Percentiles rank a stretch among this genome's conserved stretches.
These are phyloP conservation scores for Hysterangium stoloniferum DNA, from an alignment of 768 basidiomycete species.

Conservation along the genomic window DNA sequence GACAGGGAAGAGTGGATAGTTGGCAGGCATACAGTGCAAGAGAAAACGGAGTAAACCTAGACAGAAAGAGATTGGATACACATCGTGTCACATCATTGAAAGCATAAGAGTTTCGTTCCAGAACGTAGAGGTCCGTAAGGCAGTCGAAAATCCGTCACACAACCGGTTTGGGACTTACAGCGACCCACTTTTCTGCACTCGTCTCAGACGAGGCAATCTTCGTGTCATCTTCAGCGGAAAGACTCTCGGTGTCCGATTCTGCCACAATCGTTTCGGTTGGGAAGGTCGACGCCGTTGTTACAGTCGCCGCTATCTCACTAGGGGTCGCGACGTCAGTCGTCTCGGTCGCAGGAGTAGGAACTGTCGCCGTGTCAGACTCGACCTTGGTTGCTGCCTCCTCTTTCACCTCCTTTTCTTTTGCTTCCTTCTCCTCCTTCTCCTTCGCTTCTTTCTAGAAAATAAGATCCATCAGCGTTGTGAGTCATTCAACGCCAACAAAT, in stretches of 20 bases:
- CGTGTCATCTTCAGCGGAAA: conserved; percentile 62
- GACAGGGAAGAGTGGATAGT: neutral
- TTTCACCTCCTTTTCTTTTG: conserved; percentile 21
- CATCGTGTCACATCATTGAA: neutral
- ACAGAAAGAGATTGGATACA: neutral
- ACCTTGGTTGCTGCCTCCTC: conserved; percentile 22
- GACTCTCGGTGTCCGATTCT: conserved; percentile 70
- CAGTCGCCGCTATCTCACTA: conserved; percentile 9
- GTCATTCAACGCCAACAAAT: neutral
- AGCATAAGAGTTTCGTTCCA: neutral
- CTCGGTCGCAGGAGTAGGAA: conserved; percentile 14
- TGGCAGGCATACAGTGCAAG: neutral
- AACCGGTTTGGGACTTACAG: conserved; percentile 35
- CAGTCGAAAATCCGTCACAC: neutral
- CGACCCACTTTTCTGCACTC: conserved; percentile 66
- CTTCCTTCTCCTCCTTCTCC: conserved; percentile 37
- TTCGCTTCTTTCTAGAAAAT: conserved; percentile 10
- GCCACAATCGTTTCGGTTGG: neutral
- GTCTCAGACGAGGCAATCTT: conserved; percentile 31
- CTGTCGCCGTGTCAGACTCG: conserved; percentile 17
- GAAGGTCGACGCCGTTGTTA: conserved; percentile 1
- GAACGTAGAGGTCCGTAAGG: neutral
- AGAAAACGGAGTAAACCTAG: neutral
- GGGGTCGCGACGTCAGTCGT: conserved; percentile 19
- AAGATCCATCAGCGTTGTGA: neutral